Percentiles rank a stretch among this genome's conserved stretches.
Evolutionary conservation across 495 filamentous ascomycete species (phyloP).

Genomic region (Podospora sp.): DNA sequence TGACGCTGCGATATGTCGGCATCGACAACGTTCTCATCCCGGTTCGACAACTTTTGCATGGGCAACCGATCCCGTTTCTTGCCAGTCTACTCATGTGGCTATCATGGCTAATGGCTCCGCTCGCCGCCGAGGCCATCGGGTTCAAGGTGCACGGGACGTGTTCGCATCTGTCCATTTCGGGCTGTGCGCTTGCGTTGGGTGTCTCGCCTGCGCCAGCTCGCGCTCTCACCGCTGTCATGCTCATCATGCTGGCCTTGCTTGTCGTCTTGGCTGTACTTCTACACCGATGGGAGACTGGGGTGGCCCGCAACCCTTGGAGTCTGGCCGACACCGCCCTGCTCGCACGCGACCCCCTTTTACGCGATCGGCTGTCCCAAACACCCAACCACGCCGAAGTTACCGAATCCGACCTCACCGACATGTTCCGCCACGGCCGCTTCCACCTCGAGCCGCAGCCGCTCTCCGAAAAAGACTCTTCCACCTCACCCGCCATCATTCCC

Average conservation of each 20-base stretch:
- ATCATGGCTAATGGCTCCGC: slow-evolving; percentile 18
- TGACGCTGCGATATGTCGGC: slow-evolving; percentile 23
- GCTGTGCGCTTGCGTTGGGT: slow-evolving; percentile 14
- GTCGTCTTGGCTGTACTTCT: slow-evolving; percentile 24
- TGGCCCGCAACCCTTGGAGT: slow-evolving; percentile 38
- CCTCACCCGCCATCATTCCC: background rate
- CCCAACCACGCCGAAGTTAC: slow-evolving; percentile 2
- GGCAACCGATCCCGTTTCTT: slow-evolving; percentile 11
- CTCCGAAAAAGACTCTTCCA: background rate
- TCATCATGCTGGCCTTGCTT: slow-evolving; percentile 16
- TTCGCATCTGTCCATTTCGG: slow-evolving; percentile 17
- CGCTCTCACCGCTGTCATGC: slow-evolving; percentile 29
- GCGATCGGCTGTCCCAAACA: slow-evolving; percentile 22
- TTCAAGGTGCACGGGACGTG: slow-evolving; percentile 20
- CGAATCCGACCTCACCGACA: slow-evolving; percentile 12
- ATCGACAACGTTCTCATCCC: slow-evolving; percentile 7
- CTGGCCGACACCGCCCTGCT: slow-evolving; percentile 31
- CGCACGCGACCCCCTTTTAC: slow-evolving; percentile 29
- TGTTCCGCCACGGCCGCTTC: slow-evolving; percentile 14
- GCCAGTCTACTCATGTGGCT: slow-evolving; percentile 12
- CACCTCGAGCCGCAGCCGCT: background rate
- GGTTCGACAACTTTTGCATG: slow-evolving; percentile 6
- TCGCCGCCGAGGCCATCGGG: slow-evolving; percentile 16
- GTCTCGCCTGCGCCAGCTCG: slow-evolving; percentile 28
- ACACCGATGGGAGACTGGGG: slow-evolving; percentile 35